phyloP scores from a whole-genome alignment of 257 asterid species.

The Primulina eburnea region DNA sequence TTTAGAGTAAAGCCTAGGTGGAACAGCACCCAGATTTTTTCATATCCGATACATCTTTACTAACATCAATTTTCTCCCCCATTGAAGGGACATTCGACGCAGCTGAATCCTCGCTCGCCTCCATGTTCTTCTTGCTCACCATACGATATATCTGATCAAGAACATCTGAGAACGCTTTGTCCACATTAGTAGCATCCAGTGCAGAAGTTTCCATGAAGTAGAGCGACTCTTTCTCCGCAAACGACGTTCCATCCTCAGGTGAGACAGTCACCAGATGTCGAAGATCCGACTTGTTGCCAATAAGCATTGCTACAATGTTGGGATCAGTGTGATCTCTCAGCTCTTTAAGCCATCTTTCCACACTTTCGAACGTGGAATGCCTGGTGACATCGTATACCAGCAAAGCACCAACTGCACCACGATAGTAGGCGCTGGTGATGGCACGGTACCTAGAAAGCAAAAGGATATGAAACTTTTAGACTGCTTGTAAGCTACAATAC shows the following conservation, averaged over 20 bases:
- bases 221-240: conserved; percentile 76
- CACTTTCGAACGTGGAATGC: conserved; percentile 70
- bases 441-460: conserved; percentile 62
- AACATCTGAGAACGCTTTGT: conserved; percentile 71
- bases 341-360: conserved; percentile 74
- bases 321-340: conserved; percentile 83
- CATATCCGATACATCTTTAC: conserved; percentile 63
- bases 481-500: conserved; percentile 1
- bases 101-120: conserved; percentile 45
- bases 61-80: conserved; percentile 76
- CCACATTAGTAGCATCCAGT: conserved; percentile 71
- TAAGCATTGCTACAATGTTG: conserved; percentile 76
- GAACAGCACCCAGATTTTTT: conserved; percentile 79
- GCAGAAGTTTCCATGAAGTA: conserved; percentile 92
- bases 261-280: conserved; percentile 79
- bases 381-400: conserved; percentile 83
- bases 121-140: conserved; percentile 81
- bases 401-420: conserved; percentile 86
- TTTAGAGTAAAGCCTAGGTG: conserved; percentile 26
- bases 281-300: conserved; percentile 85
- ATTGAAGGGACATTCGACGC: conserved; percentile 47
- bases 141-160: conserved; percentile 61
- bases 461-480: neutral
- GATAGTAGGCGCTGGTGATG: conserved; percentile 86
- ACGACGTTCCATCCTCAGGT: conserved; percentile 65